Evolutionary conservation across 257 asterid species (phyloP), one percentile per base, ranked within the genome.

Genomic region (Cynanchum wilfordii): DNA sequence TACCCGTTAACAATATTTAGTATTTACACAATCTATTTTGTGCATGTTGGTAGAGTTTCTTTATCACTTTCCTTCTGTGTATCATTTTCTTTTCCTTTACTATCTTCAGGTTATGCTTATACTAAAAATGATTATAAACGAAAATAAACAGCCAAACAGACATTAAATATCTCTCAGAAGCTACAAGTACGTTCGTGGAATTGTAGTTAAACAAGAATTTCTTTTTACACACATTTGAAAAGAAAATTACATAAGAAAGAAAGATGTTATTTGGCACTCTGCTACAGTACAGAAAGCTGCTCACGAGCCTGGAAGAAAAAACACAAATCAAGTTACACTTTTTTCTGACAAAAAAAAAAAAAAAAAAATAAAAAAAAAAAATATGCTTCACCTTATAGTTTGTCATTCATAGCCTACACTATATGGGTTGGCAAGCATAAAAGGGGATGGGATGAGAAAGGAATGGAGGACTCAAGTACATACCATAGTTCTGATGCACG

Each of bases 401-500:
- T 36, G 16, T 56, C 47, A 7, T 20, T 71, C 44, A 55, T 42
- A 27, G 30, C 57, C 72, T 11, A 1, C 11, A 7, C 1, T 44
- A 10, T 44, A 29, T 2, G 11, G 12, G 11, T 8, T 44, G 55
- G 24, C 1, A 8, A 22, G 12, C 29, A 25, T 40, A 25, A 33
- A 17, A 4, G 57, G 24, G 24, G n/a, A 20, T 4, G 24, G 24
- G n/a, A 20, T 4, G 38, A 20, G 20, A 25, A 29, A 44, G 30
- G 16, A 15, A 19, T 9, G n/a, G 22, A 36, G 69, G 27, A 71
- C 24, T 30, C 38, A 42, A 5, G 20, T 22, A 33, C 63, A 15
- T 83, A 85, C 89, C 89, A 77, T 80, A 89, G 85, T 94, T 94
- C 79, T 94, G 98, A 65, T 62, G 90, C 76, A 94, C 96, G 82